Base-by-base conservation (phyloP, 192 early-diverging fungal genomes). In the Backusella luteola region DNA sequence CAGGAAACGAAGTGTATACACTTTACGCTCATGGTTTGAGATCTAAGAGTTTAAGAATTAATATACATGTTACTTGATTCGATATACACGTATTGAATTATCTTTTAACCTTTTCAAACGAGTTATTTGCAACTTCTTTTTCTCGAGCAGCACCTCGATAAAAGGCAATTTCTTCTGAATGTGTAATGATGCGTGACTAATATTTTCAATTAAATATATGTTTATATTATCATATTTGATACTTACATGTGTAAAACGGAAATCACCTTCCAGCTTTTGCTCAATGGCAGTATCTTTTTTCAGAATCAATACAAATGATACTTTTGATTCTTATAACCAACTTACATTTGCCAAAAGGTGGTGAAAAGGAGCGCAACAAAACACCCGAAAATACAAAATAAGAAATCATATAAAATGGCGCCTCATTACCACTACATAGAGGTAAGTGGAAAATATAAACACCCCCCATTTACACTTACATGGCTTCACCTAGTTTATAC, bases 121-220 rank as follows among this genome's bases (percentile, higher is more conserved):
- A 86, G 42, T 75, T 84, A 69, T 94, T 88, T 17, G 94, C 87
- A 4, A 92, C 89, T 34, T 83, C 83, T 73, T 89, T 88, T 82
- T 95, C 93, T 17, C 91, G 79, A 11, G 87, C 81, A 11, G 85
- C 87, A 73, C 94, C 94, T 38, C 81, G 78, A 69, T 93, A 94
- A 52, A 95, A 89, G 1, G 93, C 94, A 77, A 95, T 90, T 73
- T 94, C 93, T 77, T 94, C 94, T 3, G 94, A 93, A 73, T 95
- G 91, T 68, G 92, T 87, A 44, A 95, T 92, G n/a, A 96, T 88
- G 23, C 94, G 89, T 9, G 91, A 91, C 85, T 86, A 78, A 12
- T 66, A 14, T 38, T 3, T 52, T 7, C 7, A 38, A 1, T 39
- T 70, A 42, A 53, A 49, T 26, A 11, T 9, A 12, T 34, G 19